Evolutionary conservation across 1,284 basidiomycete species (phyloP).

Genomic region (Tremellales sp.): DNA sequence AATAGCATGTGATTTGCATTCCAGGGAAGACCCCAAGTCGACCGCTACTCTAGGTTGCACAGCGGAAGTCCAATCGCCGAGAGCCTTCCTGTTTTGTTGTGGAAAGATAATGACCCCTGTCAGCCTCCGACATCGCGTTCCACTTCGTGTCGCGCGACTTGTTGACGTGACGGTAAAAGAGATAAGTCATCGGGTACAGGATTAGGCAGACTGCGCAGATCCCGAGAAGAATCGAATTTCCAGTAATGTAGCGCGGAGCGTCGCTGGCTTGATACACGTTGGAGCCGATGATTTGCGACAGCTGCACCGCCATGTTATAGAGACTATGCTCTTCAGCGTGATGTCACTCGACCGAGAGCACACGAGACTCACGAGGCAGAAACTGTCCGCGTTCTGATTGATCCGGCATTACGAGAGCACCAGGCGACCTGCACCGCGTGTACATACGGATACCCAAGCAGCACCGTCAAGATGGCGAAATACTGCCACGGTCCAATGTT

Average conservation of each 20-base stretch:
- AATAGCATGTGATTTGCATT: too few species aligned
- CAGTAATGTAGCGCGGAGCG: slow-evolving; percentile 19
- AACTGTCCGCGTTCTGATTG: slow-evolving; percentile 26
- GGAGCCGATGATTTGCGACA: slow-evolving; percentile 28
- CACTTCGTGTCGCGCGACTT: neutral
- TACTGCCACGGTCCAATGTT: slow-evolving; percentile 16
- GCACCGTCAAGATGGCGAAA: slow-evolving; percentile 25
- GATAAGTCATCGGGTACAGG: neutral
- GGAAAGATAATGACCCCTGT: slow-evolving; percentile 17
- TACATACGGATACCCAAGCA: slow-evolving; percentile 15
- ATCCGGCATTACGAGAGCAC: slow-evolving; percentile 19
- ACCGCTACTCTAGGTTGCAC: too few species aligned
- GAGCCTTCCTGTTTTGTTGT: slow-evolving; percentile 21
- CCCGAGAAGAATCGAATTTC: slow-evolving; percentile 21
- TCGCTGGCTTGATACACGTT: slow-evolving; percentile 21
- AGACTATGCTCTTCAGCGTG: slow-evolving; percentile 10
- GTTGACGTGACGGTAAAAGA: neutral
- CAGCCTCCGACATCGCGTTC: neutral
- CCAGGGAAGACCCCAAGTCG: too few species aligned
- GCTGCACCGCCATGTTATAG: slow-evolving; percentile 37
- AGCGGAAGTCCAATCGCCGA: too few species aligned
- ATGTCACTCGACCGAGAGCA: neutral
- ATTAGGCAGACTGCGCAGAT: slow-evolving; percentile 5
- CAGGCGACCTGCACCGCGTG: slow-evolving; percentile 22
- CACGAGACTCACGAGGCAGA: slow-evolving; percentile 14